A percentile compares a stretch with the other conserved stretches of the same genome.
These are phyloP conservation scores for Candida taoyuanica DNA, from an alignment of 805 yeast genomes.

Conservation along the genomic window DNA sequence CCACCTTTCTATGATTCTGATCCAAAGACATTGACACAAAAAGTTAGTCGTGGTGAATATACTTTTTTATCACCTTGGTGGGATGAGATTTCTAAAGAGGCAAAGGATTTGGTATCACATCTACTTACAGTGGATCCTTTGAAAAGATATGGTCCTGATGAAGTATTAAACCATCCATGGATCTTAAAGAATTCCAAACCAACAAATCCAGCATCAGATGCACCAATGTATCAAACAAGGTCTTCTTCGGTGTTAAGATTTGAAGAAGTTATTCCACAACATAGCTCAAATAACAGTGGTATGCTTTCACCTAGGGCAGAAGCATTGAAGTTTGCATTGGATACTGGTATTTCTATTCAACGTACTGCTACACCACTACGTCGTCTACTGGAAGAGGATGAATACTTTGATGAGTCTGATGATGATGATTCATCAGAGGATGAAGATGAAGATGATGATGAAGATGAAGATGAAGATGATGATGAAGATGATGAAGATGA, in stretches of 20 bases:
- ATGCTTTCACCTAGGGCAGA: conserved; percentile 68
- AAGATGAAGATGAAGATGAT: conserved; percentile 9
- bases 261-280: conserved; percentile 26
- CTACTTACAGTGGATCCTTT: conserved; percentile 83
- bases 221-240: conserved; percentile 24
- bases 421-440: conserved; percentile 17
- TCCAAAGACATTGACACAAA: conserved; percentile 72
- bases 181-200: conserved; percentile 43
- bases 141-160: conserved; percentile 71
- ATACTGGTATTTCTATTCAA: conserved; percentile 80
- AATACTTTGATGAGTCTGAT: conserved; percentile 26
- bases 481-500: conserved; percentile 7
- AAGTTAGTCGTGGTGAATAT: conserved; percentile 68
- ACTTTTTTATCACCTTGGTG: conserved; percentile 80
- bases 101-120: conserved; percentile 74
- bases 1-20: conserved; percentile 86
- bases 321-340: conserved; percentile 82
- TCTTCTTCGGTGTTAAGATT: conserved; percentile 21
- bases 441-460: conserved; percentile 11
- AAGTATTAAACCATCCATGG: conserved; percentile 79
- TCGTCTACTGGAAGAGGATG: conserved; percentile 24
- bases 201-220: conserved; percentile 47
- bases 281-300: conserved; percentile 4
- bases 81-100: conserved; percentile 84
- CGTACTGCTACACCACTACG: conserved; percentile 36